Base-by-base conservation (phyloP, 2,329 filamentous ascomycete genomes). In the Colletotrichum sp. region DNA sequence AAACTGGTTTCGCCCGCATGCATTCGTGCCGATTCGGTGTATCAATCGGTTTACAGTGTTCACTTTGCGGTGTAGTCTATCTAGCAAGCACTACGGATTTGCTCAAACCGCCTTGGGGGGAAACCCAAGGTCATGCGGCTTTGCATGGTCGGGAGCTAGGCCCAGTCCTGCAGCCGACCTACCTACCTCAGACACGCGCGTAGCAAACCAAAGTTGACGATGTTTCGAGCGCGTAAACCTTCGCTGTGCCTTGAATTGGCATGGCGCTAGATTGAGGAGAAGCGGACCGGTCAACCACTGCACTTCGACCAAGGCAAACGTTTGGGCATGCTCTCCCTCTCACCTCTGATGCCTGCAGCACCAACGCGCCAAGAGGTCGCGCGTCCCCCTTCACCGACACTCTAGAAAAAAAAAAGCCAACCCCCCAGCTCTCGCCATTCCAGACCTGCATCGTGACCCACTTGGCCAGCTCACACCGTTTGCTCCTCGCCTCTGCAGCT, bases 361-460 rank as follows among this genome's bases (percentile, higher is more conserved):
- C 67, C 67, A 70, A 70, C 26, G 9, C 57, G 55, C 67, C 67
- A 70, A 70, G n/a, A 48, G 36, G 34, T 32, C 34, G 24, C 34
- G 24, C 13, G 28, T 30, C 57, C 43, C 43, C 57, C 68, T 57
- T 71, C 68, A 71, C 68, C 68, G 68, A 71, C 68, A 48, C 18
- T 48, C 43, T 21, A 48, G 18, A 7, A 21, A 48, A 36, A 28
- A 21, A 26, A 24, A 39, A 39, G 36, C 59, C 68, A 70, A 70
- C 57, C 67, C 55, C 60, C 68, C 68, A 65, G 68, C 39, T 36
- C 39, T 60, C 43, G 43, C n/a, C 68, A 65, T 71, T 15, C 32
- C 68, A 71, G 68, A 71, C 68, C 68, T 71, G 59, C 59, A 65
- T 71, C 68, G 60, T 36, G 68, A 65, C 68, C 68, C 68, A 65